phyloP scores from a whole-genome alignment of 192 early-diverging fungal genomes.

The Coemansia sp. region DNA sequence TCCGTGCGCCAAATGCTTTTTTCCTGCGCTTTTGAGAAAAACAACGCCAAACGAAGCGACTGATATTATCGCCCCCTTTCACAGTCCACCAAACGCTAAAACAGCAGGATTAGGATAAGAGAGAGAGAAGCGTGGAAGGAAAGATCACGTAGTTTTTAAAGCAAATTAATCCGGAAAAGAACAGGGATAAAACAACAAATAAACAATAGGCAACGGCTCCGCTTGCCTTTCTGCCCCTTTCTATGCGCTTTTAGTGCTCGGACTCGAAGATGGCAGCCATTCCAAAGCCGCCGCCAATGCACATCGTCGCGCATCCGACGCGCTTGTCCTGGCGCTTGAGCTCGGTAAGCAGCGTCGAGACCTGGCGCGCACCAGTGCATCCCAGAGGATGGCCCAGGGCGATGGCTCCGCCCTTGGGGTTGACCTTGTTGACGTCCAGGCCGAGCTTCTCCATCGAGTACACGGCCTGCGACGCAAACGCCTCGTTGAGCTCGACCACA shows the following conservation, averaged over 20 bases:
- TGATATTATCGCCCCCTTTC: too few relatives aligned
- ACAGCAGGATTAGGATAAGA: too few relatives aligned
- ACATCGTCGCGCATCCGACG: slow-evolving; percentile 87
- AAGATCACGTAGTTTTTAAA: too few relatives aligned
- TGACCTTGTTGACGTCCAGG: slow-evolving; percentile 87
- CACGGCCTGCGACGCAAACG: slow-evolving; percentile 95
- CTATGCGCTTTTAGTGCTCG: slow-evolving; percentile 60
- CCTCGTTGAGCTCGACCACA: slow-evolving; percentile 94
- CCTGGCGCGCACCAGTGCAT: slow-evolving; percentile 92
- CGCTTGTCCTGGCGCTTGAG: slow-evolving; percentile 82
- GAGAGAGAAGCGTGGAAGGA: too few relatives aligned
- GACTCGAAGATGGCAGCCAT: slow-evolving; percentile 84
- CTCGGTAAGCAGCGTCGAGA: slow-evolving; percentile 91
- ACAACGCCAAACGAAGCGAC: not conserved
- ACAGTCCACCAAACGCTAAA: too few relatives aligned
- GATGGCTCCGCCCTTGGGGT: slow-evolving; percentile 98
- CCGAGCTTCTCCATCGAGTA: slow-evolving; percentile 87
- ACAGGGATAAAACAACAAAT: too few relatives aligned
- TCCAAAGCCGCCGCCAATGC: slow-evolving; percentile 89
- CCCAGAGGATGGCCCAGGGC: slow-evolving; percentile 95
- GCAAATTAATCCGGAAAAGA: too few relatives aligned
- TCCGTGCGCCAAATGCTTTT: not conserved
- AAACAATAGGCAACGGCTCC: too few relatives aligned
- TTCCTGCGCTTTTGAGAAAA: too few relatives aligned
- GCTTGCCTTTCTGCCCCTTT: too few relatives aligned